Conservation (phyloP, 805 yeast genomes). For the Schwanniomyces vanrijiae region DNA sequence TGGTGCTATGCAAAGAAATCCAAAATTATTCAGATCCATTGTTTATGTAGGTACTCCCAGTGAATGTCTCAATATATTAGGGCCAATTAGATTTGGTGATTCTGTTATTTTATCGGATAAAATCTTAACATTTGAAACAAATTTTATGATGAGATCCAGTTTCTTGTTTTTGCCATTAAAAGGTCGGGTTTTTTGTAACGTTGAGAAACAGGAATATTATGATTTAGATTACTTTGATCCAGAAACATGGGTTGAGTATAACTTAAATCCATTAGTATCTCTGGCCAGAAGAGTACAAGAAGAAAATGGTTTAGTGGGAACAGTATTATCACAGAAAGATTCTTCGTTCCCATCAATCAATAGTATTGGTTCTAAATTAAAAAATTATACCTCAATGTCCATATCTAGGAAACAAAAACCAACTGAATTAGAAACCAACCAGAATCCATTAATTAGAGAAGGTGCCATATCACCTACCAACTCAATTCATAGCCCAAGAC, state of each 20-base stretch:
- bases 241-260: slow-evolving; percentile 74
- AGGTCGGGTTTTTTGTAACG: slow-evolving; percentile 73
- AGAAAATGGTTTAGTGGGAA: slow-evolving; percentile 6
- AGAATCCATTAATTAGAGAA: background rate
- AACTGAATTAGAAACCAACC: background rate
- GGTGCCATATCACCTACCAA: background rate
- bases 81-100: slow-evolving; percentile 84
- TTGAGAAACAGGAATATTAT: slow-evolving; percentile 54
- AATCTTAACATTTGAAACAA: slow-evolving; percentile 75
- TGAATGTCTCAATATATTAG: slow-evolving; percentile 81
- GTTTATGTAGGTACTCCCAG: slow-evolving; percentile 83
- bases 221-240: slow-evolving; percentile 79
- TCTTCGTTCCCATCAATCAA: slow-evolving; percentile 22
- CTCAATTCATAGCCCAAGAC: background rate
- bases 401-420: slow-evolving; percentile 10
- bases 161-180: slow-evolving; percentile 74
- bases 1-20: slow-evolving; percentile 67
- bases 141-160: slow-evolving; percentile 85
- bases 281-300: slow-evolving; percentile 29
- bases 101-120: slow-evolving; percentile 71
- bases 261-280: slow-evolving; percentile 72
- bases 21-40: slow-evolving; percentile 69
- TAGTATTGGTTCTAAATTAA: slow-evolving; percentile 26
- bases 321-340: background rate
- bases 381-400: slow-evolving; percentile 21